A percentile compares a stretch with the other conserved stretches of the same genome.
Evolutionary conservation across 2,329 filamentous ascomycete species (phyloP).

Genomic region (Aspergillus terreus): DNA sequence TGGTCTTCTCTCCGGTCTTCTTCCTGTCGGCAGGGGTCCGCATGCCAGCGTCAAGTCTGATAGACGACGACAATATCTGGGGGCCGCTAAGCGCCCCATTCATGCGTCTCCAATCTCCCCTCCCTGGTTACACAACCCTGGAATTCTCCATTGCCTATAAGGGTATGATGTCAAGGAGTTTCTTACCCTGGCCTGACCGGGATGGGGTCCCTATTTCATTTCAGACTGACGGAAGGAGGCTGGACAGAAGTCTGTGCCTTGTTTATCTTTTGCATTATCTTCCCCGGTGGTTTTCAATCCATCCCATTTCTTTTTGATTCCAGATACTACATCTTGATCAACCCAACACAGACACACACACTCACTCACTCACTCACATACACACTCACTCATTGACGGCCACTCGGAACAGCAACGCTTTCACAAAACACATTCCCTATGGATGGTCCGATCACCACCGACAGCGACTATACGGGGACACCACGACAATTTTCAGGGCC

Average conservation of each 20-base stretch:
- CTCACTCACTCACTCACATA: too few relatives aligned
- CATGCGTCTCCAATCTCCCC: constrained; percentile 13
- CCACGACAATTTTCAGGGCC: constrained; percentile 33
- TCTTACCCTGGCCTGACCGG: constrained; percentile 17
- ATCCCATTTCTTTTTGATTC: neutral
- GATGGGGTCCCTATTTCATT: constrained; percentile 23
- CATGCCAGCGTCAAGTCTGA: constrained; percentile 8
- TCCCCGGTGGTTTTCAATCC: neutral
- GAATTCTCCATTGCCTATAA: constrained; percentile 12
- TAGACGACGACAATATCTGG: constrained; percentile 18
- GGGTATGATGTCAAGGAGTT: constrained; percentile 15
- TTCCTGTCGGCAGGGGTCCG: neutral
- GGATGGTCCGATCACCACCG: constrained; percentile 37
- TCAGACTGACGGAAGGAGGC: constrained; percentile 11
- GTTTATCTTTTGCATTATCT: neutral
- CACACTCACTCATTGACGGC: neutral
- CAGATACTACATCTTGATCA: neutral
- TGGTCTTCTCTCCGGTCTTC: neutral
- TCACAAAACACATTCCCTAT: constrained; percentile 35
- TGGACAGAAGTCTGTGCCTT: neutral
- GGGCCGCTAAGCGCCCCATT: constrained; percentile 12
- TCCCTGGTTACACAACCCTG: constrained; percentile 14
- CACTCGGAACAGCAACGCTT: constrained; percentile 25
- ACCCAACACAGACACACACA: too few relatives aligned
- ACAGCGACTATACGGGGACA: constrained; percentile 37